Base-by-base conservation (phyloP, 108 stramenopile genomes). In the Skeletonema menzelii region DNA sequence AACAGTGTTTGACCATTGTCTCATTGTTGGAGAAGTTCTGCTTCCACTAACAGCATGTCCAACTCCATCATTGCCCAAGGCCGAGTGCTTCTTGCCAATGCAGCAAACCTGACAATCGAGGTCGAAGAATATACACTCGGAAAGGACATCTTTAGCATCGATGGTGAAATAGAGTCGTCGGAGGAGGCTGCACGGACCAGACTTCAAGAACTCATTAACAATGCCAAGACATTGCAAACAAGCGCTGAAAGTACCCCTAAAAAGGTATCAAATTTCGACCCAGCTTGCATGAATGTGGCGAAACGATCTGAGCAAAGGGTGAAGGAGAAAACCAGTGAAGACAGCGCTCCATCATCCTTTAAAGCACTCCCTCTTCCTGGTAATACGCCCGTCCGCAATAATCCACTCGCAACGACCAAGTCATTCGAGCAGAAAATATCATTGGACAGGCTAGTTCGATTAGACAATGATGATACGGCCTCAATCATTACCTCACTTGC, bases 351-450 rank as follows among this genome's bases (percentile, higher is more conserved):
- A n/a, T 38, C 49, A 8, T 53, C 65, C 4, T 79, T 79, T 22
- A 67, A 63, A 35, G 77, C 77, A 1, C 49, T 72, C 10, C 77
- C 77, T 2, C 27, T 79, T 10, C 77, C 77, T 2, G 61, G 71
- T 8, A 71, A 71, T 17, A 71, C 56, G 2, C 59, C 67, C 17
- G 70, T 79, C 22, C 61, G 35, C 12, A 65, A 68, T 31, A 70
- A 79, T 57, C 40, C 72, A 5, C 67, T 65, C 42, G 67, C 65
- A 8, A 55, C 65, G 58, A 79, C 77, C 5, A 34, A 32, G 40
- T 35, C 77, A 24, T 79, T 72, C 65, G 30, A 72, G 42, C 59
- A 40, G 37, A 79, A 72, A 60, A 19, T 57, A n/a, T 58, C 70
- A 3, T 71, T 62, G 6, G 70, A 71, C 5, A 62, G 60, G 28